Base-by-base conservation (phyloP, 257 asterid species). In the Fraxinus cuspidata region DNA sequence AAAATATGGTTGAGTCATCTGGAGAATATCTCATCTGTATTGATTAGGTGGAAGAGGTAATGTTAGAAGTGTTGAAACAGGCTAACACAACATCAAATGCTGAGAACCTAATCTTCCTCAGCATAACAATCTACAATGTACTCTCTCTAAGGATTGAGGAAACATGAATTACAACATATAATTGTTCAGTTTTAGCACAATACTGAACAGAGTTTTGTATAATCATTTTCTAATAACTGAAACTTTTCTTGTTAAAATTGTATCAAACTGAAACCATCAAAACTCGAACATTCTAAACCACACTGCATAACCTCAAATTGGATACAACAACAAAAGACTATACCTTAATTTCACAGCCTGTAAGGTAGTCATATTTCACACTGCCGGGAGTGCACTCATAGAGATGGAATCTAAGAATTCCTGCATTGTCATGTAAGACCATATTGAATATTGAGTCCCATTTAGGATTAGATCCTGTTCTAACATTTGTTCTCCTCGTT, bases 321-420 rank as follows among this genome's bases (percentile, higher is more conserved):
- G 51, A 77, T 23, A 82, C 78, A 71, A 47, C 58, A 31, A 27
- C 16, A 75, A 67, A 63, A 38, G 51, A 35, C 34, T 70, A 40
- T 86, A 93, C 99, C 99, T 93, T 96, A 79, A 96, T 81, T 84
- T 96, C 99, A 69, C 97, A 93, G 89, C 92, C 88, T 16, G 95
- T 86, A 58, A 96, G 91, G 79, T 73, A 93, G 82, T 93, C 97
- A 63, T 91, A 88, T 78, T 93, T 92, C 49, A 91, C 88, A 81
- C 82, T 85, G 73, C 92, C 99, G 25, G 96, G 90, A 74, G 84
- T 81, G 74, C 93, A 84, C 79, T 93, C 89, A 72, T 92, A 96
- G 34, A 96, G 94, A 90, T 88, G 70, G 84, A 96, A 90, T 81
- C 74, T 89, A 66, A 96, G 81, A 72, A 82, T 76, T 83, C 97